Percentiles rank a stretch among this genome's conserved stretches.
phyloP scores from a whole-genome alignment of 2,329 filamentous ascomycete species.

The Macroventuria anomochaeta region DNA sequence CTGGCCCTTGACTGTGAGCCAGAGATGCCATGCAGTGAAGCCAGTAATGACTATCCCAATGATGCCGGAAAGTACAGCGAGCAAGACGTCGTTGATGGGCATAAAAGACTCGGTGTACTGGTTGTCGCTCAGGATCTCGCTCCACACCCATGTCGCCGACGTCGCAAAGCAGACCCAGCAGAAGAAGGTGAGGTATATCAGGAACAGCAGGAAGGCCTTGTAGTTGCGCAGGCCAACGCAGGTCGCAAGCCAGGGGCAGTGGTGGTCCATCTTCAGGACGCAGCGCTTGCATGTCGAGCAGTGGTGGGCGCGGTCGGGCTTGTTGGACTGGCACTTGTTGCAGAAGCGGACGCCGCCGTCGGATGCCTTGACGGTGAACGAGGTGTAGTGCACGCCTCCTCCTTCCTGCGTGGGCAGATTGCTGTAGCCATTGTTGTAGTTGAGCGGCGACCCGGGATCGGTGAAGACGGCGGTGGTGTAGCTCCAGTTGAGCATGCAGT shows the following conservation, averaged over 20 bases:
- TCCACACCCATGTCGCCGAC: conserved; percentile 81
- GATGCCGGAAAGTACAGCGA: conserved; percentile 86
- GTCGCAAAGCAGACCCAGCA: conserved; percentile 82
- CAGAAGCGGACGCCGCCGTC: conserved; percentile 88
- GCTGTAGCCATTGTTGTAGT: conserved; percentile 68
- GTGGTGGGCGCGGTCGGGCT: conserved; percentile 95
- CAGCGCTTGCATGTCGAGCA: conserved; percentile 94
- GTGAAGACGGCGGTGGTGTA: conserved; percentile 96
- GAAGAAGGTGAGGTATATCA: conserved; percentile 87
- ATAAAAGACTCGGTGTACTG: conserved; percentile 77
- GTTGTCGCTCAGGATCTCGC: conserved; percentile 74
- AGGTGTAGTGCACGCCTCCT: conserved; percentile 63
- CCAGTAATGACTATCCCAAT: conserved; percentile 87
- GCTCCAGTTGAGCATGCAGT: conserved; percentile 80
- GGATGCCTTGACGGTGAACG: conserved; percentile 85
- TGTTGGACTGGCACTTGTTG: conserved; percentile 95
- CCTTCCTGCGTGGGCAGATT: conserved; percentile 77
- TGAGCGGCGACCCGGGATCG: conserved; percentile 74
- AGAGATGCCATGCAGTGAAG: conserved; percentile 91
- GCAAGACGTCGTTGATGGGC: conserved; percentile 88
- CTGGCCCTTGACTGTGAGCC: conserved; percentile 77
- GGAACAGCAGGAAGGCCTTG: conserved; percentile 91
- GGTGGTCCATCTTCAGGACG: conserved; percentile 99
- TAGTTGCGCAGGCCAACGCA: conserved; percentile 95
- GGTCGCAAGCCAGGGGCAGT: conserved; percentile 96